Evolutionary conservation across 257 asterid genomes (phyloP), one percentile per base, ranked within the genome.

Genomic region (Plectranthus barbatus): DNA sequence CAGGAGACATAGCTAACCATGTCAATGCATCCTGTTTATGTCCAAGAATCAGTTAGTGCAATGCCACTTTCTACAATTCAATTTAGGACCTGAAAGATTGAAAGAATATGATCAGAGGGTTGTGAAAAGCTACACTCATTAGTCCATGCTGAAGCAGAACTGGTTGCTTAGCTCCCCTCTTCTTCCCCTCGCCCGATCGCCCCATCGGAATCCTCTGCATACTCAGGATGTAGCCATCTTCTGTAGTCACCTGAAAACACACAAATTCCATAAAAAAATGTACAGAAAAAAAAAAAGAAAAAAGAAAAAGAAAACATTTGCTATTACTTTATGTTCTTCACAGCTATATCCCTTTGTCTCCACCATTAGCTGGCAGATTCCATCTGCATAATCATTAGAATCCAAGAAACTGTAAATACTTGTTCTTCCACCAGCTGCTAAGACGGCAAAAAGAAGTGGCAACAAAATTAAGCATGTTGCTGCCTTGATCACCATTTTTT

Each of bases 131-230:
- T 46, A 87, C 96, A 87, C 81, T 73, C 34, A 81, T 31, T 55
- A 87, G 72, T 15, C 96, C 94, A 69, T 87, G 96, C 55, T 87
- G 96, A n/a, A 85, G 75, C 26, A 87, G 77, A 24, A 87, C 89
- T 0, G 96, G 94, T 29, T 52, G 45, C 69, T 64, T 75, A 21
- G 69, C 67, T 50, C 60, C 76, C 29, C 49, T 14, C 21, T 64
- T 69, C 21, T 19, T 5, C 34, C 57, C 62, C 0, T 46, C 33
- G 14, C n/a, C n/a, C n/a, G n/a, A n/a, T n/a, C n/a, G n/a, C n/a
- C n/a, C n/a, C n/a, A n/a, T n/a, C n/a, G n/a, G n/a, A n/a, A n/a
- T n/a, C n/a, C n/a, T n/a, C n/a, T n/a, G n/a, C n/a, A n/a, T n/a
- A n/a, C n/a, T n/a, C n/a, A n/a, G n/a, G n/a, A n/a, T n/a, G n/a